Conservation (phyloP, 1,139 yeast genomes). For the Fermentozyma sake region DNA sequence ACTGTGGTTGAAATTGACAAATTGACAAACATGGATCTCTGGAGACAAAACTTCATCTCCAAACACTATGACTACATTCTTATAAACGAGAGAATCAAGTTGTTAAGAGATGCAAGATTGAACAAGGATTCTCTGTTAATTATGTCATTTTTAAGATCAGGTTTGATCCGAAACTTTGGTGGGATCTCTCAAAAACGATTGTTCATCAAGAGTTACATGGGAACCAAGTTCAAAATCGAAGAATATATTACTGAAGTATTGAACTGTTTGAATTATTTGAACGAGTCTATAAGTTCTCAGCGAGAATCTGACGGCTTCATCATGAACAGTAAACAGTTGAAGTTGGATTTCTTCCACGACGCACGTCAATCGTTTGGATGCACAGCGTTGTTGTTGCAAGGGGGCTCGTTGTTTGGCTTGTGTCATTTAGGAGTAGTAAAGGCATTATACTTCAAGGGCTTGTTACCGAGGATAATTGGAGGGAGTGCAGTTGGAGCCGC, state of each 20-base stretch:
- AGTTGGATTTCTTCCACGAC: slow-evolving; percentile 83
- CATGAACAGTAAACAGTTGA: slow-evolving; percentile 54
- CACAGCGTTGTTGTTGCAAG: slow-evolving; percentile 85
- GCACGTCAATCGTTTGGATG: slow-evolving; percentile 87
- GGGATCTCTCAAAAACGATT: slow-evolving; percentile 79
- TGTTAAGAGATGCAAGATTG: slow-evolving; percentile 58
- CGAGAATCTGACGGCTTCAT: slow-evolving; percentile 29
- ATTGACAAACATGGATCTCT: slow-evolving; percentile 64
- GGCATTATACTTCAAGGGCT: slow-evolving; percentile 65
- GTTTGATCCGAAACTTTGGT: slow-evolving; percentile 84
- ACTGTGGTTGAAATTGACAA: slow-evolving; percentile 60
- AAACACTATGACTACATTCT: slow-evolving; percentile 80
- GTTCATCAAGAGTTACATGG: slow-evolving; percentile 78
- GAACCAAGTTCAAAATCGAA: slow-evolving; percentile 84
- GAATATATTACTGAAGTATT: slow-evolving; percentile 78
- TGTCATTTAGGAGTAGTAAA: slow-evolving; percentile 92
- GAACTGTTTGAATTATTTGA: slow-evolving; percentile 56
- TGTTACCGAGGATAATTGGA: slow-evolving; percentile 81
- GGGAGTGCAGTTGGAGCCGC: slow-evolving; percentile 95
- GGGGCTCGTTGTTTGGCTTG: slow-evolving; percentile 89
- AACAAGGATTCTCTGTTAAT: slow-evolving; percentile 55
- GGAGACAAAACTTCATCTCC: slow-evolving; percentile 86
- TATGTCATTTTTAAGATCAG: slow-evolving; percentile 73
- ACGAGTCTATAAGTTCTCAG: slow-evolving; percentile 30
- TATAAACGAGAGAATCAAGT: slow-evolving; percentile 68